Percentiles rank a stretch among this genome's conserved stretches.
Evolutionary conservation across 352 stramenopile species (phyloP).

Genomic region (Phytophthora sansomeana): DNA sequence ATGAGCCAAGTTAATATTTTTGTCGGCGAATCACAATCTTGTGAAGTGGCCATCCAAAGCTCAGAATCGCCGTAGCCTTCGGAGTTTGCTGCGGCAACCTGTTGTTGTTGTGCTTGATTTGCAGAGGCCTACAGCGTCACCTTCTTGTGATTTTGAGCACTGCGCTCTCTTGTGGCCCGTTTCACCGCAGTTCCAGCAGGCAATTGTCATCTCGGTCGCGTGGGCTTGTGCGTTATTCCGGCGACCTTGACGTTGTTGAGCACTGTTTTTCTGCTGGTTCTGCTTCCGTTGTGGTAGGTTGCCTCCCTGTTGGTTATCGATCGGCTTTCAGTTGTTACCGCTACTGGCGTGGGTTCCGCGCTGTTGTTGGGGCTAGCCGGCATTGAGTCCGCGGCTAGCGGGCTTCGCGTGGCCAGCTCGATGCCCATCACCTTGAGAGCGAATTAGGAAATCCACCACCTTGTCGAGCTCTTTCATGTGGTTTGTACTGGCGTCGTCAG

Average conservation of each 20-base stretch:
- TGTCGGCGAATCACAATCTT: not conserved
- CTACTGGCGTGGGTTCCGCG: not conserved
- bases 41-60: not conserved
- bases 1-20: not conserved
- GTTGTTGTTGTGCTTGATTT: not conserved
- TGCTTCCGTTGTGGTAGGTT: not conserved
- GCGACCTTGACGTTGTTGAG: slow-evolving; percentile 1
- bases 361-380: not conserved
- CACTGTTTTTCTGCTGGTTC: not conserved
- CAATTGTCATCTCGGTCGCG: not conserved
- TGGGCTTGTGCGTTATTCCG: not conserved
- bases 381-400: not conserved
- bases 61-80: not conserved
- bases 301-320: not conserved
- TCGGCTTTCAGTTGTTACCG: not conserved
- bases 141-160: not conserved
- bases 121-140: not conserved
- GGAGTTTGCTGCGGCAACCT: not conserved
- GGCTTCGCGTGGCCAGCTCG: not conserved
- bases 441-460: slow-evolving; percentile 8
- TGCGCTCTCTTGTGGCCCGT: not conserved
- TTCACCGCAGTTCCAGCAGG: slow-evolving; percentile 5
- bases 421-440: not conserved
- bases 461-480: slow-evolving; percentile 10
- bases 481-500: slow-evolving; percentile 6